These are phyloP conservation scores for Mortierella hygrophila DNA, from an alignment of 192 early-diverging fungal species.

Conservation along the genomic window DNA sequence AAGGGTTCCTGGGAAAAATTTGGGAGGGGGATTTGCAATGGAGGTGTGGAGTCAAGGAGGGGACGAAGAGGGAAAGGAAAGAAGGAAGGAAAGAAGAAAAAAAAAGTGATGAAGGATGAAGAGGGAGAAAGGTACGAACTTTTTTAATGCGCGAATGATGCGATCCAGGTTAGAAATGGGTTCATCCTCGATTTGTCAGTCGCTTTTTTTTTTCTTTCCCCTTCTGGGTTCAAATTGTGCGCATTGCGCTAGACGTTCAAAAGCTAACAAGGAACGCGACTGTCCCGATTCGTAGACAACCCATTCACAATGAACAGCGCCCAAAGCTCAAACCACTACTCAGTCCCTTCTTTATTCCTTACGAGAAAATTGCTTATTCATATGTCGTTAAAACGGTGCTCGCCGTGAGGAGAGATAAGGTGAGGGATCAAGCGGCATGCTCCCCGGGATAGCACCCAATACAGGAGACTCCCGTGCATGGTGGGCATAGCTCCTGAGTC, in stretches of 20 bases:
- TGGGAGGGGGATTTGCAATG: neutral
- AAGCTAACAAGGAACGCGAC: neutral
- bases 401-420: neutral
- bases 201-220: neutral
- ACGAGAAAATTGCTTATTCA: neutral
- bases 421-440: conserved; percentile 12
- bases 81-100: neutral
- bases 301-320: neutral
- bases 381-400: neutral
- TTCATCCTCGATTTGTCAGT: conserved; percentile 3
- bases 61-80: neutral
- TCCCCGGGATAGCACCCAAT: conserved; percentile 14
- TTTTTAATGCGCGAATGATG: neutral
- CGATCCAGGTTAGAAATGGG: neutral
- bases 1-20: neutral
- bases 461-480: conserved; percentile 8
- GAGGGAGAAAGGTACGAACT: neutral
- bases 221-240: neutral
- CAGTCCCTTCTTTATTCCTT: neutral
- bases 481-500: conserved; percentile 22
- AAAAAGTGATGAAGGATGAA: too few species aligned
- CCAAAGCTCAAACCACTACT: neutral
- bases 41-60: neutral
- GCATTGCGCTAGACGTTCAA: neutral
- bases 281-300: neutral